Evolutionary conservation across 2,329 filamentous ascomycete species (phyloP), one percentile per base, ranked within the genome.

Genomic region (Fusarium nurragi): DNA sequence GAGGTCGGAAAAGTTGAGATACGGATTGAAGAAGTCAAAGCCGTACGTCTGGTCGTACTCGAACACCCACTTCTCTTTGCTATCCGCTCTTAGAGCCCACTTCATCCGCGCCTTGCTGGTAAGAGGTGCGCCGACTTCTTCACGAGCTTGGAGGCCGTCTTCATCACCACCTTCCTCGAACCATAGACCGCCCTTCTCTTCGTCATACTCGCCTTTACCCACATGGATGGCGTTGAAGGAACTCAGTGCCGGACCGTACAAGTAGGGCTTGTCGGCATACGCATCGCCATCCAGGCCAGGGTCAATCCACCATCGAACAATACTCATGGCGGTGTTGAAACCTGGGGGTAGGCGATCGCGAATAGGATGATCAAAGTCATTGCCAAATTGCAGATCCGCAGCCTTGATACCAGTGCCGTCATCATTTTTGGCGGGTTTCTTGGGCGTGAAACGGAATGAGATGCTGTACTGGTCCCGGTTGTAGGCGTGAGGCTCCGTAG

Each of bases 301-400:
- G 74, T 99, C 94, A 45, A 98, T 90, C 80, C 89, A 91, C 90
- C 92, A 96, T 70, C 91, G 92, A 25, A 97, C 92, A 39, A 97
- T 89, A 49, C 88, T 89, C 77, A 97, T 88, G 0, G 93, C 94
- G 11, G 92, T 90, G 73, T 87, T 88, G 77, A 97, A 97, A 0
- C 94, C 93, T 0, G 92, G 92, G 0, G 95, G 94, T 3, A 99
- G 82, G 16, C 89, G 86, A 74, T 97, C 90, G 26, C 93, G 87
- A 69, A 99, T 95, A 0, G 95, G 92, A 47, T 91, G 87, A 73
- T 97, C 94, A 75, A 98, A 97, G 81, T 97, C 93, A 76, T 98
- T 98, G 38, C 94, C 95, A 71, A 97, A 97, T 51, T 97, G 88
- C 4, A 99, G 82, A 63, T 96, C 88, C 23, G 86, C 77, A 40